Percentiles rank a stretch among this genome's conserved stretches.
These are phyloP conservation scores for Xanthoconium stramineum DNA, from an alignment of 768 basidiomycete species.

Conservation along the genomic window DNA sequence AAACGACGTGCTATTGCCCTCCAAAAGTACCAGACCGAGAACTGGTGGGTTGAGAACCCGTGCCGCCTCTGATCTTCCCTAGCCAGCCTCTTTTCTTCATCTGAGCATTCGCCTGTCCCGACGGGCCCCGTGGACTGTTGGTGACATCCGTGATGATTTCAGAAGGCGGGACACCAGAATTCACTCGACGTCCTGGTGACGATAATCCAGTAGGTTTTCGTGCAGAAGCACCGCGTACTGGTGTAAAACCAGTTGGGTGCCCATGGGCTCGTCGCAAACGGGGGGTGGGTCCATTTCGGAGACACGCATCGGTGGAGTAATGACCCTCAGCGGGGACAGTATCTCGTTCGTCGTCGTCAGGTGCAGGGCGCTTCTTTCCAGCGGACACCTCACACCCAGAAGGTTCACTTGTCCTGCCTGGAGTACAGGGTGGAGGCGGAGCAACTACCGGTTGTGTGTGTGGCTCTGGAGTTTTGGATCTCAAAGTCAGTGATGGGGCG, in stretches of 20 bases:
- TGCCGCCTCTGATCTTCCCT: conserved; percentile 59
- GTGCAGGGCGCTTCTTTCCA: conserved; percentile 71
- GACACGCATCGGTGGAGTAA: conserved; percentile 37
- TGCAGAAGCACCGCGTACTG: conserved; percentile 49
- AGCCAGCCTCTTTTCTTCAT: conserved; percentile 64
- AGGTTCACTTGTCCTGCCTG: conserved; percentile 37
- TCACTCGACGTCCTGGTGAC: conserved; percentile 49
- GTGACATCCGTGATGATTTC: conserved; percentile 56
- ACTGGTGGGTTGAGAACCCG: conserved; percentile 16
- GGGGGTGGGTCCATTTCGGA: conserved; percentile 47
- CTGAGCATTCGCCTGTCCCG: conserved; percentile 22
- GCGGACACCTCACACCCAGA: conserved; percentile 36
- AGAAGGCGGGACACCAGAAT: conserved; percentile 37
- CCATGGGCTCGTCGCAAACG: conserved; percentile 58
- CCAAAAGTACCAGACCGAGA: conserved; percentile 22
- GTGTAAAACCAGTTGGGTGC: conserved; percentile 69
- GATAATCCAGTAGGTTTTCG: conserved; percentile 33
- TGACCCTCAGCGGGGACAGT: conserved; percentile 67
- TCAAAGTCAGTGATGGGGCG: conserved; percentile 40
- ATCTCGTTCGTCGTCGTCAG: conserved; percentile 70
- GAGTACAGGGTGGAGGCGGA: conserved; percentile 43
- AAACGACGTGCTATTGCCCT: conserved; percentile 22
- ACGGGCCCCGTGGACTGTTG: conserved; percentile 51
- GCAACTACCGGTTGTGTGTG: conserved; percentile 12
- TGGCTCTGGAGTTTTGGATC: conserved; percentile 55